phyloP scores from a whole-genome alignment of 306 rosid genomes.

The Boehmeria nivea region DNA sequence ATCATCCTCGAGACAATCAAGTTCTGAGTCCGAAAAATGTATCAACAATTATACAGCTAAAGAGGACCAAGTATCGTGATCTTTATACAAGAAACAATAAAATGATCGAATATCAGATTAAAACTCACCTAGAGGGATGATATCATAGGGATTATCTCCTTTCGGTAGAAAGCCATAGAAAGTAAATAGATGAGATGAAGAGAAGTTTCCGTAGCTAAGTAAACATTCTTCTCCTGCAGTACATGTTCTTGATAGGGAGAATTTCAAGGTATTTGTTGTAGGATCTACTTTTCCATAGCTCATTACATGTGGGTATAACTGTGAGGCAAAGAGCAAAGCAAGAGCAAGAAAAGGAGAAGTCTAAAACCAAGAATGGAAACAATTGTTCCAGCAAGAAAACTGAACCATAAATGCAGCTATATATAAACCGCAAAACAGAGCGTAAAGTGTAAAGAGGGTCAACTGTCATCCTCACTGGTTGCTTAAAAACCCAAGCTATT shows the following conservation, averaged over 20 bases:
- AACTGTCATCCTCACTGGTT: no score
- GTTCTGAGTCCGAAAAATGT: conserved; percentile 36
- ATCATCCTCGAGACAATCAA: conserved; percentile 33
- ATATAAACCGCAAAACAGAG: no score
- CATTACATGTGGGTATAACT: conserved; percentile 72
- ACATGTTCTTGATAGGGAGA: conserved; percentile 80
- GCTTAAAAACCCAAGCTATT: no score
- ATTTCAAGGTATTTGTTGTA: conserved; percentile 66
- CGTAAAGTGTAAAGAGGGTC: no score
- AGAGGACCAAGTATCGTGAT: not conserved
- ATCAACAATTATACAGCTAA: not conserved
- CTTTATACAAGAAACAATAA: not conserved
- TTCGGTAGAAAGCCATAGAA: conserved; percentile 81
- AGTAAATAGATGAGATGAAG: conserved; percentile 69
- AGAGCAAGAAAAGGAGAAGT: conserved; percentile 4
- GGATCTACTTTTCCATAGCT: conserved; percentile 72
- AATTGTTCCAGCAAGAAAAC: no score
- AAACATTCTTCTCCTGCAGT: conserved; percentile 70
- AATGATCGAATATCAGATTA: not conserved
- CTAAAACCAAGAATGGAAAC: no score
- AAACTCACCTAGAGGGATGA: conserved; percentile 66
- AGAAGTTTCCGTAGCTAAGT: conserved; percentile 70
- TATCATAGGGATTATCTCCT: conserved; percentile 72
- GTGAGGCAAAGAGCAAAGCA: conserved; percentile 28
- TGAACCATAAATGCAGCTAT: no score